These are phyloP conservation scores for Striga hermonthica DNA, from an alignment of 305 asterid genomes.

Conservation along the genomic window DNA sequence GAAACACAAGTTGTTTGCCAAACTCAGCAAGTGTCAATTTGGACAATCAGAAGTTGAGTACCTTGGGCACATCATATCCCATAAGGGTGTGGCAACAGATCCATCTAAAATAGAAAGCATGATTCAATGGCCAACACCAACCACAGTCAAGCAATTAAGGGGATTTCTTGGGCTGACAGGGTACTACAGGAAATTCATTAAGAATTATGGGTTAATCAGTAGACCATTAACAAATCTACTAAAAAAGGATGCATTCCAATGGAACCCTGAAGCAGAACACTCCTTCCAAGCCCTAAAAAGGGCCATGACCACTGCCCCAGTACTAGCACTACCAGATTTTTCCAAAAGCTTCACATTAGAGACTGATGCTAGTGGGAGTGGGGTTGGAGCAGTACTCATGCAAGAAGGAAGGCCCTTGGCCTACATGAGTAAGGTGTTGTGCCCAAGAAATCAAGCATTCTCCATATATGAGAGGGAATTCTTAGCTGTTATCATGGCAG, in stretches of 20 bases:
- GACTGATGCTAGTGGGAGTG: background rate
- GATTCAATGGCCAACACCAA: background rate
- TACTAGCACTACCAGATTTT: background rate
- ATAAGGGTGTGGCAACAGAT: constrained; percentile 10
- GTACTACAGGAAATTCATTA: background rate
- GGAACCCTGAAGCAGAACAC: background rate
- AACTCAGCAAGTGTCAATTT: background rate
- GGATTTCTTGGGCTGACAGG: background rate
- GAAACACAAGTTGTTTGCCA: background rate
- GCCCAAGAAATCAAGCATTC: background rate
- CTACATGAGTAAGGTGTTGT: background rate
- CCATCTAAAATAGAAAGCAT: background rate
- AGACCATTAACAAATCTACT: background rate
- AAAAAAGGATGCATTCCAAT: background rate
- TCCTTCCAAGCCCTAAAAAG: background rate
- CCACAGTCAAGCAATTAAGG: background rate
- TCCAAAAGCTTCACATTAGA: background rate
- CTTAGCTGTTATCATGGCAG: background rate
- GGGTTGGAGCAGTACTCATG: background rate
- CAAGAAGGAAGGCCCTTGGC: background rate
- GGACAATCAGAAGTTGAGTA: background rate
- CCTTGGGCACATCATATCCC: background rate
- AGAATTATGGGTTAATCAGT: background rate
- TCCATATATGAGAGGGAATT: background rate
- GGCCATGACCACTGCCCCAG: background rate